A percentile compares a stretch with the other conserved stretches of the same genome.
Conservation (phyloP, 2,329 filamentous ascomycete genomes). For the Curvularia sp. region DNA sequence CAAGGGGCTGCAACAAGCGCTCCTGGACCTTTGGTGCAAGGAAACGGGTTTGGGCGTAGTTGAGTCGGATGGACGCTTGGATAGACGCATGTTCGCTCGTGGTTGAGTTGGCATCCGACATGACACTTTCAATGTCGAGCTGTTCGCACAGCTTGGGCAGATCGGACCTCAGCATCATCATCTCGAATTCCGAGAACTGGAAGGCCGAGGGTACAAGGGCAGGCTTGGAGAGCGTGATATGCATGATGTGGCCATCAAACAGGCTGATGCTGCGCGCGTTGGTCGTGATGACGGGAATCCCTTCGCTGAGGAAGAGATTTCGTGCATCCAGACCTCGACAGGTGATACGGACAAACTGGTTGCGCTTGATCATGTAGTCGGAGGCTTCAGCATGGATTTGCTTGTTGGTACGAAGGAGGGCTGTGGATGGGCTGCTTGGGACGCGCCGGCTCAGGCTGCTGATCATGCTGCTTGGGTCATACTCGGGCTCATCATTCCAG, state of each 20-base stretch:
- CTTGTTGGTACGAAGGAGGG: constrained; percentile 36
- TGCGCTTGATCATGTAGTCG: constrained; percentile 39
- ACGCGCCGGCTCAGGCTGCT: constrained; percentile 30
- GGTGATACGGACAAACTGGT: constrained; percentile 37
- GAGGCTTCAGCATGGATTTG: constrained; percentile 38
- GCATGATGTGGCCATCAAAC: constrained; percentile 37
- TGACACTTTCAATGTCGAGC: constrained; percentile 36
- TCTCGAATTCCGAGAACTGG: constrained; percentile 31
- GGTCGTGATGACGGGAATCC: constrained; percentile 31
- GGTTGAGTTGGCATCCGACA: constrained; percentile 33
- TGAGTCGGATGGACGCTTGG: constrained; percentile 23
- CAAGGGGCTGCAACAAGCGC: constrained; percentile 30
- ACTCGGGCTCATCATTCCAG: constrained; percentile 31
- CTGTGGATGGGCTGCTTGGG: constrained; percentile 27
- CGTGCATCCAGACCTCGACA: constrained; percentile 32
- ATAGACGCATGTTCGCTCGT: constrained; percentile 31
- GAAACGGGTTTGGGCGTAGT: constrained; percentile 24
- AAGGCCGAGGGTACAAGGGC: constrained; percentile 20
- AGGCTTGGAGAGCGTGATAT: constrained; percentile 35
- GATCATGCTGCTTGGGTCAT: constrained; percentile 21
- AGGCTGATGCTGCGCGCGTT: constrained; percentile 23
- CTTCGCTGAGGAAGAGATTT: constrained; percentile 29
- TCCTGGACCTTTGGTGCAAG: constrained; percentile 30
- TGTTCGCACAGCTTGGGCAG: constrained; percentile 31
- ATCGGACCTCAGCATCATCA: constrained; percentile 36